phyloP scores from a whole-genome alignment of 345 rosid genomes.

The Aquilaria yunnanensis region DNA sequence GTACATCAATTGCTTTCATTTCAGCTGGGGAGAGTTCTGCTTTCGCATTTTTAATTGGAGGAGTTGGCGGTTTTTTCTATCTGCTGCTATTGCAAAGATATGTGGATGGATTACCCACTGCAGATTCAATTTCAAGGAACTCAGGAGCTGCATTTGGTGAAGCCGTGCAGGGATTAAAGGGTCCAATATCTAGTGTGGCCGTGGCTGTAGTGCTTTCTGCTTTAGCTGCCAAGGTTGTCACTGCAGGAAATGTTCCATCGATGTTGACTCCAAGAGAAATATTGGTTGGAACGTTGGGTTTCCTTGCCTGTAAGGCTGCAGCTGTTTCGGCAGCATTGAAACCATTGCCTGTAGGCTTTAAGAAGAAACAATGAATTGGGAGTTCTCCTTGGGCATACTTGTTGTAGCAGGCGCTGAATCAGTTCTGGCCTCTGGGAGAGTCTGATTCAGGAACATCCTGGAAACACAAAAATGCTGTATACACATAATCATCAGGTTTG shows the following conservation, averaged over 20 bases:
- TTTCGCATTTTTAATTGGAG: conserved; percentile 66
- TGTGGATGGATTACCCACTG: conserved; percentile 54
- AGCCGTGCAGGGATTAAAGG: conserved; percentile 25
- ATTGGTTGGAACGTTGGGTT: conserved; percentile 72
- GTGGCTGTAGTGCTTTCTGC: conserved; percentile 39
- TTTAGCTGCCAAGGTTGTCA: conserved; percentile 32
- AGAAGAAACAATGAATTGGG: conserved; percentile 25
- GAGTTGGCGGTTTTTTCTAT: conserved; percentile 61
- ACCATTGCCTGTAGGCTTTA: conserved; percentile 30
- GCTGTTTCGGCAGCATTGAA: conserved; percentile 78
- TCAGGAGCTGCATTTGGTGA: conserved; percentile 13
- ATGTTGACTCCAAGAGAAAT: conserved; percentile 55
- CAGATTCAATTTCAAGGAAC: conserved; percentile 29
- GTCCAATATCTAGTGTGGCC: conserved; percentile 39
- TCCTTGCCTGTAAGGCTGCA: conserved; percentile 78
- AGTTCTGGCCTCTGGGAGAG: no score
- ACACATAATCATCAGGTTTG: no score
- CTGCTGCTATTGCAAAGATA: conserved; percentile 67
- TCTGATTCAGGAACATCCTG: no score
- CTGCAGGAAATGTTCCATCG: conserved; percentile 23
- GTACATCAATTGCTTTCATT: conserved; percentile 37
- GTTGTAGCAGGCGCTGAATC: no score
- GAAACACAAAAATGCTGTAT: no score
- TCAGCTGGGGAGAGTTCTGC: conserved; percentile 42
- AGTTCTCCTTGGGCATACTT: no score